Percentiles rank a stretch among this genome's conserved stretches.
Conservation (phyloP, 1,284 basidiomycete species). For the Pholiota adiposa region DNA sequence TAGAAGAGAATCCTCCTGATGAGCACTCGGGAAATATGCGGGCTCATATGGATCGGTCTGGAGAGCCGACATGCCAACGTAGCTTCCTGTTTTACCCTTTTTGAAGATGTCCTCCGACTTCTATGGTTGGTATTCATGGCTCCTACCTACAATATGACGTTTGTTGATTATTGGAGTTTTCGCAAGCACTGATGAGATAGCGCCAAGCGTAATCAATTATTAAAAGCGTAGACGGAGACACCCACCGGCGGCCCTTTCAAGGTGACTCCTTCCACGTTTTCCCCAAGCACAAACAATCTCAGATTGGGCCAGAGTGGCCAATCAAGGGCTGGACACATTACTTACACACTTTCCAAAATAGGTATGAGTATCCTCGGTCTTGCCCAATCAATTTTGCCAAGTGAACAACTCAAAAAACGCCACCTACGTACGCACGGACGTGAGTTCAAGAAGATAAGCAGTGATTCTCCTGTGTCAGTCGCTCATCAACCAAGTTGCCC, state of each 20-base stretch:
- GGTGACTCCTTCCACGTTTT: not conserved
- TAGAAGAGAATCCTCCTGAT: not conserved
- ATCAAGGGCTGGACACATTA: not conserved
- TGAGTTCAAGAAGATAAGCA: conserved; percentile 5
- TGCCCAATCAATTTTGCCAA: conserved; percentile 20
- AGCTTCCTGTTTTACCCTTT: not conserved
- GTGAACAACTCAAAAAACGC: conserved; percentile 22
- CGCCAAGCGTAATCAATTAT: not conserved
- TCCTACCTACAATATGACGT: not conserved
- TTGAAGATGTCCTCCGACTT: not conserved
- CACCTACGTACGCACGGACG: conserved; percentile 24
- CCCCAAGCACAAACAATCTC: not conserved
- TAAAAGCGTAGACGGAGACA: not conserved
- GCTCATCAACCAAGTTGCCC: conserved; percentile 1
- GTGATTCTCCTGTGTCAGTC: conserved; percentile 5
- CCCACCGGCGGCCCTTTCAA: not conserved
- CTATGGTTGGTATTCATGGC: not conserved
- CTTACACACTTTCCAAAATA: conserved; percentile 7
- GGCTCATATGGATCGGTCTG: not conserved
- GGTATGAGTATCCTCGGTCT: conserved; percentile 20
- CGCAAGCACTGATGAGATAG: not conserved
- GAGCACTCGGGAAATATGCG: not conserved
- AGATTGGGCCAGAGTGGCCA: conserved; percentile 2
- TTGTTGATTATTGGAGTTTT: not conserved
- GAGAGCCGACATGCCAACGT: not conserved